Evolutionary conservation across 148 eudicot species (phyloP).

Genomic region (Linanthus parryae): DNA sequence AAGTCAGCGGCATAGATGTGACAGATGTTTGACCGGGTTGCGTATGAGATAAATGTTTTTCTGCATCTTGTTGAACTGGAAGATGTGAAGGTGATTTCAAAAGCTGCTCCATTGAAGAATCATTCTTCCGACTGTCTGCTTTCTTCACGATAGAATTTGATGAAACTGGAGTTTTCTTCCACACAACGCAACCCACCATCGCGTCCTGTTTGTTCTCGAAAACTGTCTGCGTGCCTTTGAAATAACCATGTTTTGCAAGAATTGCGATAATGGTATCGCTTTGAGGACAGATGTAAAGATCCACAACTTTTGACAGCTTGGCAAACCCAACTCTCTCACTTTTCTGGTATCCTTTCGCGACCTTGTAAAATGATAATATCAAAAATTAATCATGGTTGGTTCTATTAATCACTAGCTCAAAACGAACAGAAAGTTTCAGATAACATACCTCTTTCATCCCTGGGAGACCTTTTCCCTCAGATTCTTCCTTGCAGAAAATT

Average conservation of each 20-base stretch:
- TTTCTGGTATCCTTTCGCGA: conserved; percentile 49
- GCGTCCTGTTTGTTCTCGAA: conserved; percentile 42
- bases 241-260: conserved; percentile 67
- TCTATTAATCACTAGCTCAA: neutral
- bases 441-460: conserved; percentile 62
- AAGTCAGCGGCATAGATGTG: conserved; percentile 1
- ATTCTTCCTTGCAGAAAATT: conserved; percentile 56
- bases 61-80: conserved; percentile 10
- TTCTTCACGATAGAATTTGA: conserved; percentile 25
- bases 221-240: conserved; percentile 50
- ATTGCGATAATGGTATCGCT: conserved; percentile 54
- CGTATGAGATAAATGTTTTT: conserved; percentile 15
- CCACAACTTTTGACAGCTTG: conserved; percentile 40
- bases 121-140: conserved; percentile 15
- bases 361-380: conserved; percentile 21
- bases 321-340: conserved; percentile 65
- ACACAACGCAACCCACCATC: conserved; percentile 69
- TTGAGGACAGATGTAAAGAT: conserved; percentile 69
- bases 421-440: neutral
- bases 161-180: conserved; percentile 45
- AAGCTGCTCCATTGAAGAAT: conserved; percentile 15
- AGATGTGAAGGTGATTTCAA: conserved; percentile 24
- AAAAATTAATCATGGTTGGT: neutral
- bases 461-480: conserved; percentile 32
- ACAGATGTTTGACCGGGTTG: conserved; percentile 17